A percentile compares a stretch with the other conserved stretches of the same genome.
Evolutionary conservation across 2,329 filamentous ascomycete genomes (phyloP).

Genomic region (Fusarium luffae): DNA sequence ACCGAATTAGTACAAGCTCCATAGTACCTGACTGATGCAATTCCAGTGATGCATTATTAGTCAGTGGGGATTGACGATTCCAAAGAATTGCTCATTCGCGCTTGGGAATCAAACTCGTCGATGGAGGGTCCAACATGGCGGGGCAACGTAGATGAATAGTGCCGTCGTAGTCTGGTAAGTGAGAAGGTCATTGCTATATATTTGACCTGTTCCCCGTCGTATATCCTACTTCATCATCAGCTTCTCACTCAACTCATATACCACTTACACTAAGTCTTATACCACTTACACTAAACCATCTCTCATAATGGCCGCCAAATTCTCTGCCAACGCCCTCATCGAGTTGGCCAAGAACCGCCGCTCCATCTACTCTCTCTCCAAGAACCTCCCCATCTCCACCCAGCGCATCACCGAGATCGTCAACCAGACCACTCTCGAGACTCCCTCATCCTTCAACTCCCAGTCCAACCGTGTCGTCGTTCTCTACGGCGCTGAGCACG

Average conservation of each 20-base stretch:
- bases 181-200: conserved; percentile 28
- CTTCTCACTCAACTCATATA: conserved; percentile 20
- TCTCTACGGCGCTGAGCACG: conserved; percentile 83
- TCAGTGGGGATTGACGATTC: conserved; percentile 24
- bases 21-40: conserved; percentile 12
- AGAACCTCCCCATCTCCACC: conserved; percentile 64
- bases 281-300: conserved; percentile 21
- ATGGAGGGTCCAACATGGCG: conserved; percentile 18
- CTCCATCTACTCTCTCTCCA: conserved; percentile 74
- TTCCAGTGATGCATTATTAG: conserved; percentile 20
- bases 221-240: background rate
- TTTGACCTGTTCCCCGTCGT: conserved; percentile 5
- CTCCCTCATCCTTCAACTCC: conserved; percentile 88
- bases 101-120: background rate
- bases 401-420: conserved; percentile 73
- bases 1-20: background rate
- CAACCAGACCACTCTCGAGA: conserved; percentile 71
- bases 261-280: conserved; percentile 5
- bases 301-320: conserved; percentile 57
- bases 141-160: conserved; percentile 5
- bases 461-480: conserved; percentile 84
- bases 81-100: conserved; percentile 9
- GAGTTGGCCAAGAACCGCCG: conserved; percentile 75
- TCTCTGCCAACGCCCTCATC: conserved; percentile 65
- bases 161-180: background rate